Base-by-base conservation (phyloP, 768 basidiomycete species). In the Dacryopinax spathularia region DNA sequence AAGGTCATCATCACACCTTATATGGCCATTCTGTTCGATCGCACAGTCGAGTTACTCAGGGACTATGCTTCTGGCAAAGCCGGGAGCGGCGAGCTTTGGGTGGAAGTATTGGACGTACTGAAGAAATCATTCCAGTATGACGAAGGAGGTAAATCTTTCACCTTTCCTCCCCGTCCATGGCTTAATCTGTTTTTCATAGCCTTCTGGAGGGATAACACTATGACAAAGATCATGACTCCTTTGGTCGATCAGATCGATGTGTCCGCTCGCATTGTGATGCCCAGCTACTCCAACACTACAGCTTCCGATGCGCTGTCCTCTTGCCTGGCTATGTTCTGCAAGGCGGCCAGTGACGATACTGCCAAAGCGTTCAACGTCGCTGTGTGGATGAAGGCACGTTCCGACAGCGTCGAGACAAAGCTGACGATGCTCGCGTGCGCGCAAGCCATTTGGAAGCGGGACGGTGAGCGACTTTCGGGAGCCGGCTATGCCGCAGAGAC, bases 1-100 rank as follows among this genome's bases (percentile, higher is more conserved):
- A 91, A 91, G 82, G 92, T 86, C 69, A 67, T 97, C 69, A 91
- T 98, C 83, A 89, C 86, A 16, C 91, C 94, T 0, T 98, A 97
- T 74, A 88, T 91, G 80, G 80, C 86, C 7, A 85, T 86, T 73
- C 73, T 92, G 44, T 72, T 92, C 37, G 79, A 80, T 65, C 82
- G 89, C 10, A 82, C 89, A 44, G 73, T 82, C 48, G 83, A 87
- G 44, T 73, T 82, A 1, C 77, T 97, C 35, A 77, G 81, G 41
- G 71, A 76, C 2, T 88, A 80, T 67, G 68, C 74, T 13, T 64
- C 74, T 13, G 74, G 70, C 1, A 62, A 67, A 48, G 35, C 71
- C 2, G 62, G 69, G 72, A 81, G 71, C 69, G 60, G 72, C 1
- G 68, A 74, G 1, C 76, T 93, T 1, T 94, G 91, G 91, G 72